phyloP scores from a whole-genome alignment of 1,284 basidiomycete species.

The Ustilago esculenta region DNA sequence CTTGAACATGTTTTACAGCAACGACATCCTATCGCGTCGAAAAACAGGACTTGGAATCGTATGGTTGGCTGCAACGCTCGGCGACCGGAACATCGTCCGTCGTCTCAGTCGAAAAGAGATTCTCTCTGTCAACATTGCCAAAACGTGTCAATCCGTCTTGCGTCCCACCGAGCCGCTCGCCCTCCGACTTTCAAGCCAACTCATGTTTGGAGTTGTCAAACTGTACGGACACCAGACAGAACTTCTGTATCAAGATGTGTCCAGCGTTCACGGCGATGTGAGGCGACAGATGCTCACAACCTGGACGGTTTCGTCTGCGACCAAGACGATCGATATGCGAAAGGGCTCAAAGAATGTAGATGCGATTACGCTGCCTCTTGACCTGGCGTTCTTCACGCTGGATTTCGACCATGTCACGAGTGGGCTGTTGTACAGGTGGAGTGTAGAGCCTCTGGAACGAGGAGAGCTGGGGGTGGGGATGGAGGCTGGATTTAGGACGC shows the following conservation, averaged over 20 bases:
- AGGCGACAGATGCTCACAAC: conserved; percentile 16
- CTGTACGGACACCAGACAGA: conserved; percentile 49
- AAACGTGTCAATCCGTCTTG: conserved; percentile 37
- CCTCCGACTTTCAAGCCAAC: conserved; percentile 50
- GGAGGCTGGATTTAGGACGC: conserved; percentile 24
- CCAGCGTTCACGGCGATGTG: conserved; percentile 26
- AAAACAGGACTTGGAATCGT: conserved; percentile 53
- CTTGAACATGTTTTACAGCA: conserved; percentile 51
- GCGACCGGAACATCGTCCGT: conserved; percentile 32
- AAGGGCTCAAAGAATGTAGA: conserved; percentile 8
- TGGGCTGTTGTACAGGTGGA: conserved; percentile 11
- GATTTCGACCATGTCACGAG: conserved; percentile 27
- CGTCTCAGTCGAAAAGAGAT: conserved; percentile 50
- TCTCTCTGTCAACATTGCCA: conserved; percentile 30
- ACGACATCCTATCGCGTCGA: conserved; percentile 49
- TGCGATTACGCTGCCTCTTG: conserved; percentile 36
- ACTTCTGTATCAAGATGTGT: conserved; percentile 33
- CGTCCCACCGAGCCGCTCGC: conserved; percentile 51
- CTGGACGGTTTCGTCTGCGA: neutral
- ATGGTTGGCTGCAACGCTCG: conserved; percentile 60
- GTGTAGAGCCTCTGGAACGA: conserved; percentile 11
- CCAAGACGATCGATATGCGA: conserved; percentile 39
- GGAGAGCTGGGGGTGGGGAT: neutral
- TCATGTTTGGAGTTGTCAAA: conserved; percentile 54
- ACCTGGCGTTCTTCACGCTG: conserved; percentile 37